Percentiles rank a stretch among this genome's conserved stretches.
Conservation (phyloP, 805 yeast genomes). For the Lipomyces starkeyi region DNA sequence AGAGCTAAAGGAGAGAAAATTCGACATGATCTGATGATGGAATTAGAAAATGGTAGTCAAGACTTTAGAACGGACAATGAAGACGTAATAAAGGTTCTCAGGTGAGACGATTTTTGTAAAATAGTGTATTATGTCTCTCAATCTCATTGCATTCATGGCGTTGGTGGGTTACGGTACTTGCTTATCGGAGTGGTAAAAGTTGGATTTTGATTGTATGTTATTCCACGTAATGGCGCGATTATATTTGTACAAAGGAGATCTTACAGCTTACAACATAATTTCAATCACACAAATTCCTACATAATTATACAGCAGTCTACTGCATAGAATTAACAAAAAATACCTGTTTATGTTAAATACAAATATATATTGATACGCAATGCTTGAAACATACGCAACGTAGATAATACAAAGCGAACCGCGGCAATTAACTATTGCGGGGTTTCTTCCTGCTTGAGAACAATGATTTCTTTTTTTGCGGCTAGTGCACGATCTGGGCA, state of each 20-base stretch:
- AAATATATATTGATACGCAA: background rate
- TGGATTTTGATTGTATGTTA: background rate
- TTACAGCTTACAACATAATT: too few relatives aligned
- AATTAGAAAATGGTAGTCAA: background rate
- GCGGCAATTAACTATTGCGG: background rate
- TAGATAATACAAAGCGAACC: background rate
- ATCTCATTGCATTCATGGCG: background rate
- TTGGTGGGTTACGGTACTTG: background rate
- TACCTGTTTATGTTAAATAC: too few relatives aligned
- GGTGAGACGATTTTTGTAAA: background rate
- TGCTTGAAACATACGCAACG: too few relatives aligned
- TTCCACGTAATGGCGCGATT: too few relatives aligned
- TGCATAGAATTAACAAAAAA: too few relatives aligned
- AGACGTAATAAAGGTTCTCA: constrained; percentile 31
- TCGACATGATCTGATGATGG: constrained; percentile 2
- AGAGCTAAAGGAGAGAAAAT: constrained; percentile 19
- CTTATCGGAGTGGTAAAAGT: background rate
- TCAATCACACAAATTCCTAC: too few relatives aligned
- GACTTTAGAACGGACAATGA: constrained; percentile 11
- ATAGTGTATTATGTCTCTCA: background rate
- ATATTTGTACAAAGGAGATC: too few relatives aligned
- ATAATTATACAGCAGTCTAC: too few relatives aligned
- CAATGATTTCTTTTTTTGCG: constrained; percentile 4
- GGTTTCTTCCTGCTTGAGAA: constrained; percentile 8
- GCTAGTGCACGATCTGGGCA: background rate